Evolutionary conservation across 148 eudicot genomes (phyloP), one percentile per base, ranked within the genome.

Genomic region (Vaccinium vitisidaea): DNA sequence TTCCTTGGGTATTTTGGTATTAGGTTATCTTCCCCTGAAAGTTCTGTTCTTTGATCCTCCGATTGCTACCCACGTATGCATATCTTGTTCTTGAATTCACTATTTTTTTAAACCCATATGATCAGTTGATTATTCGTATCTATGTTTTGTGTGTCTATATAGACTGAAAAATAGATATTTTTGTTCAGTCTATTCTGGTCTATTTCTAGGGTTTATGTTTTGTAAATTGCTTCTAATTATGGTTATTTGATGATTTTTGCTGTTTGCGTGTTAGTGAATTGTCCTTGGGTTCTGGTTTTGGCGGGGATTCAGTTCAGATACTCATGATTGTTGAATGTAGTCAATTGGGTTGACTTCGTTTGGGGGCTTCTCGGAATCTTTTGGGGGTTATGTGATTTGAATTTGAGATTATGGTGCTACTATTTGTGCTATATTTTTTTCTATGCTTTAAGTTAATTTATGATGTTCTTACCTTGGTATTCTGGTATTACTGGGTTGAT

Each of bases 151-250:
- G 25, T 81, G 65, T 83, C 30, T 25, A 36, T 73, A 73, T 75
- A 67, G 63, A 59, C 71, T 82, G 32, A 8, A 16, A 36, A 63
- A 63, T 75, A 39, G 55, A 43, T 46, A 75, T 67, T 11, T 23
- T 65, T 49, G 58, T 52, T 77, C 75, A 6, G 54, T 48, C 58
- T 43, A n/a, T 25, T 25, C 25, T 23, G 32, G 23, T 36, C 48
- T 80, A 21, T 43, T 80, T 61, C 74, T 80, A 65, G 83, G 83
- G 75, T 81, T 81, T 81, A 12, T 67, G 4, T 32, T 63, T 46
- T 15, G 32, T 59, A 21, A n/a, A 12, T 43, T 81, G 39, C 19
- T 81, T 81, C 27, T 53, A 48, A 48, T 81, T 65, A 14, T 23
- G 83, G 36, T 65, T 69, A 5, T 43, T 67, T 23, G 56, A 65